A percentile compares a stretch with the other conserved stretches of the same genome.
phyloP scores from a whole-genome alignment of 495 filamentous ascomycete species.

The Talaromyces thailandensis region DNA sequence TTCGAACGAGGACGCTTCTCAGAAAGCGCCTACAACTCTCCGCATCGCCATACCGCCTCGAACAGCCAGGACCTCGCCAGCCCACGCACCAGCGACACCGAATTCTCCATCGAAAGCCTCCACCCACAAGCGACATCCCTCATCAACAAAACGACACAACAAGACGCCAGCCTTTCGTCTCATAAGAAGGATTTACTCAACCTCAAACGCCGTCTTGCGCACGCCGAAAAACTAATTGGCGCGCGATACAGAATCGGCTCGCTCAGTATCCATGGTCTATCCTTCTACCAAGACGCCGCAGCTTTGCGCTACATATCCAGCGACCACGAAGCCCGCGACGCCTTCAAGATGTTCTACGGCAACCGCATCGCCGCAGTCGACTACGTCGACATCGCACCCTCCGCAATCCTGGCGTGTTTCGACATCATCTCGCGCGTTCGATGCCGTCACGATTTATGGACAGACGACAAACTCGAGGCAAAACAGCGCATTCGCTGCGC shows the following conservation, averaged over 20 bases:
- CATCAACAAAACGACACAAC: not conserved
- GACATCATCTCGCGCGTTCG: not conserved
- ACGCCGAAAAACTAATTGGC: constrained; percentile 4
- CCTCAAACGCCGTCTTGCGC: not conserved
- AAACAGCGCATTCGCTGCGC: not conserved
- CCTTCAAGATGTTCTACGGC: constrained; percentile 1
- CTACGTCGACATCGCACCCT: not conserved
- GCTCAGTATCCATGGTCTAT: not conserved
- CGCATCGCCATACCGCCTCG: not conserved
- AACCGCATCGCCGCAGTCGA: not conserved
- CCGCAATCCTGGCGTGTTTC: not conserved
- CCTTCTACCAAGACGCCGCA: not conserved
- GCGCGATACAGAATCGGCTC: not conserved
- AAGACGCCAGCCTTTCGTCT: not conserved
- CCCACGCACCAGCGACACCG: not conserved
- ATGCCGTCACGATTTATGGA: not conserved
- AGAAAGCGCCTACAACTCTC: not conserved
- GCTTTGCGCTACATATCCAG: not conserved
- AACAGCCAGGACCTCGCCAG: not conserved
- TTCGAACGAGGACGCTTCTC: not conserved
- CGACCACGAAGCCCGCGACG: not conserved
- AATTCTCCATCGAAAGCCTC: not conserved
- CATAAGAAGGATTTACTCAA: not conserved
- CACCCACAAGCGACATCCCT: not conserved
- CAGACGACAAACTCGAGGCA: not conserved